Evolutionary conservation across 2,329 filamentous ascomycete genomes (phyloP).

Genomic region (Immersiporthe knoxdaviesiana): DNA sequence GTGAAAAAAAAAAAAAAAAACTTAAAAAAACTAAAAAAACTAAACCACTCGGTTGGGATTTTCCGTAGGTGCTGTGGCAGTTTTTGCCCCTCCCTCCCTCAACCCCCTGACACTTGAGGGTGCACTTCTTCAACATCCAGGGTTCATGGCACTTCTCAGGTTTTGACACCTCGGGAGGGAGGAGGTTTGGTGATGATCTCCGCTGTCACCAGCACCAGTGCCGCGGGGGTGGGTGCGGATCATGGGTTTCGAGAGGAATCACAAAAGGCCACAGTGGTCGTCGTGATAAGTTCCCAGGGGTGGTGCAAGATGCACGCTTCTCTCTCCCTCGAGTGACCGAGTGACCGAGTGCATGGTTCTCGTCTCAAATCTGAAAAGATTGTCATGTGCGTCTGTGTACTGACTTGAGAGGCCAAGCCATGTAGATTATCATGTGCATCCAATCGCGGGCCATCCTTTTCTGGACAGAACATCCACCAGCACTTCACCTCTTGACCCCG

Average conservation of each 20-base stretch:
- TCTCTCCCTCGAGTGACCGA: background rate
- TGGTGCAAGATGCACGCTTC: background rate
- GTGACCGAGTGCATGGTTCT: background rate
- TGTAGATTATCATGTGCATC: constrained; percentile 1
- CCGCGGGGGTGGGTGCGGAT: background rate
- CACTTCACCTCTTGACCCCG: background rate
- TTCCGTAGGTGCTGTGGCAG: background rate
- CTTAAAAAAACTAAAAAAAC: too few relatives aligned
- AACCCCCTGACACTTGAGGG: background rate
- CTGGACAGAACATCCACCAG: background rate
- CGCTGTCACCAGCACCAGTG: background rate
- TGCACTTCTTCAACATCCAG: background rate
- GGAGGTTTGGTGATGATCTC: background rate
- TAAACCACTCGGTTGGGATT: background rate
- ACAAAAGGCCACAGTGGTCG: background rate
- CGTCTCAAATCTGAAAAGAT: background rate
- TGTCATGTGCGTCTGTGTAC: background rate
- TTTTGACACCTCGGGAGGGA: background rate
- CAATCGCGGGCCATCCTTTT: background rate
- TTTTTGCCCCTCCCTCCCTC: too few relatives aligned
- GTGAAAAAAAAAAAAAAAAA: background rate
- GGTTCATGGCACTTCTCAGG: background rate
- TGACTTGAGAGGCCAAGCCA: background rate
- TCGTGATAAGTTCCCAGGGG: background rate
- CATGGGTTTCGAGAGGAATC: background rate